Evolutionary conservation across 768 basidiomycete genomes (phyloP), one percentile per base, ranked within the genome.

Genomic region (Podaxis sp.): DNA sequence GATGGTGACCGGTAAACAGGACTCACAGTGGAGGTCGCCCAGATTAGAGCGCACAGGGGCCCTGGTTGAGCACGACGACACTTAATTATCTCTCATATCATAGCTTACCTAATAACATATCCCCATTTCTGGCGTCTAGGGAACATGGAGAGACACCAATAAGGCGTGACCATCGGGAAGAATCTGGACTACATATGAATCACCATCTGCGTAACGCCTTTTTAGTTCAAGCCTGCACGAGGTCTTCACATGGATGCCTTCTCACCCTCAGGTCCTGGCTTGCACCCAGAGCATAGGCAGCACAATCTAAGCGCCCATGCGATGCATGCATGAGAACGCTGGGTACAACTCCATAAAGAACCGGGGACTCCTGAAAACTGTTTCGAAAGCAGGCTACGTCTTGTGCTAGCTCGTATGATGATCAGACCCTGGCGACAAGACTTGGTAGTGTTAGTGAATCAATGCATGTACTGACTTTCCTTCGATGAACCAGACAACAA

Each of bases 41-140:
- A 13, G 46, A 36, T 18, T 4, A 50, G 56, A 57, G 56, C 46
- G 35, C 21, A 57, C 42, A 32, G 42, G n/a, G 42, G 28, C 28
- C 35, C n/a, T 48, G 35, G 21, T 13, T 11, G 18, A 36, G 32
- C 56, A 37, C 35, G 25, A 11, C 23, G 11, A 13, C 47, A 10
- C 56, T 55, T 55, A 55, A 55, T 44, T 55, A 55, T 44, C 54
- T 57, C 47, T 18, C 56, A 57, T 57, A 57, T 57, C 56, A 37
- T 28, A 6, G 46, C 44, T 57, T 57, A 57, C 32, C 46, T 57
- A 57, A 57, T 48, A 47, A 18, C 27, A 21, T 23, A 38, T 37
- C 47, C 23, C 56, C 56, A 11, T 48, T 56, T 57, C 32, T 50
- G 46, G 56, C 47, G n/a, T 50, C 27, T 21, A 57, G 11, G 28